Evolutionary conservation across 2,329 filamentous ascomycete species (phyloP), one percentile per base, ranked within the genome.

Genomic region (Penicillium sp.): DNA sequence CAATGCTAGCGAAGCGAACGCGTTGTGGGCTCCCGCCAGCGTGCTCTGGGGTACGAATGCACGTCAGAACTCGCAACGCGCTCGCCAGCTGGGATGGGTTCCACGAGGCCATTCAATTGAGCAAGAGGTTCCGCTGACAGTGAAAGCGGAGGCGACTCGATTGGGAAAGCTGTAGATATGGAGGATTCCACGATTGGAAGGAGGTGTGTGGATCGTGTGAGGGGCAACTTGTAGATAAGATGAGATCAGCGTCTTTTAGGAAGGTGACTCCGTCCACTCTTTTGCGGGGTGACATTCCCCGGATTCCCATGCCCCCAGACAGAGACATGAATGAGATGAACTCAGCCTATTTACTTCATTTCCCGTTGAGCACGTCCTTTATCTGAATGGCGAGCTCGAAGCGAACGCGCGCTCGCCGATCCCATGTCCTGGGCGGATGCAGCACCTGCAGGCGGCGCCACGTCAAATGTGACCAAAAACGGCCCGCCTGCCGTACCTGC

Each of bases 391-490:
- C 24, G 22, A 46, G 48, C 28, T 53, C 56, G 4, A 57, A 55
- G 33, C 48, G 50, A 44, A 28, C 44, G 11, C 53, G 57, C 13
- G 33, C 55, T 50, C 65, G 64, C 38, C 61, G 65, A 53, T 62
- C 64, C 30, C 68, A 71, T 54, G 56, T 62, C 2, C 53, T 71
- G 13, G 69, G 68, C 35, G 69, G 65, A 14, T 72, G 69, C 50
- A 63, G 53, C 39, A 70, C 65, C 13, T 72, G 69, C 50, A 64
- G 69, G 25, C 63, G 64, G 18, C 65, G 68, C 28, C 68, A 71
- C 55, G 62, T 69, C 28, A 71, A 70, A 60, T 72, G 69, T 47
- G 69, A 72, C 42, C 68, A 71, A 44, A 63, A 60, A 49, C 61
- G 62, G 31, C 69, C 69, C 22, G 51, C 55, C 3, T 72, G 69